Conservation (phyloP, 257 asterid genomes). For the Rehmannia glutinosa region DNA sequence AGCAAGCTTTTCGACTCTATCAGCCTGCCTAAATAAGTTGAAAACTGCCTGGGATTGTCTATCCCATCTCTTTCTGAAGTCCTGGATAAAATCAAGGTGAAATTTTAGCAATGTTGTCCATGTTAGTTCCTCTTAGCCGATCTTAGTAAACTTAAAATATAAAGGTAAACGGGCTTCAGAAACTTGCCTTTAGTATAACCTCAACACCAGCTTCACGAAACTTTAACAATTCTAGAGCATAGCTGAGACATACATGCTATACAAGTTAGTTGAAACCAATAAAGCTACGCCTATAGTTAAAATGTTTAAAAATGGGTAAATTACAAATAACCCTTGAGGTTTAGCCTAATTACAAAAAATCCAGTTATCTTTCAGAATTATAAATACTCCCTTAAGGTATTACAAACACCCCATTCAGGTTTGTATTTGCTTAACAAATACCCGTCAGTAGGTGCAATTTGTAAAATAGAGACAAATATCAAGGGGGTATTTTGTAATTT, state of each 20-base stretch:
- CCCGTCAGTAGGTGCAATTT: too few species aligned
- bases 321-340: too few species aligned
- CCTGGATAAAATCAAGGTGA: constrained; percentile 43
- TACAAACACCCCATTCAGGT: too few species aligned
- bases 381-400: too few species aligned
- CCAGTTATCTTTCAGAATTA: too few species aligned
- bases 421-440: too few species aligned
- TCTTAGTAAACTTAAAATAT: too few species aligned
- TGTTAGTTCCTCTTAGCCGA: too few species aligned
- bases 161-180: too few species aligned
- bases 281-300: background rate
- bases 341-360: too few species aligned
- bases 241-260: constrained; percentile 34
- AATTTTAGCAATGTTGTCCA: background rate
- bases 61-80: constrained; percentile 84
- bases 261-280: constrained; percentile 10
- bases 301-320: background rate
- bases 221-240: constrained; percentile 85
- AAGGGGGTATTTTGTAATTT: too few species aligned
- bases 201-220: constrained; percentile 98
- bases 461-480: too few species aligned
- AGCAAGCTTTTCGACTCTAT: constrained; percentile 91
- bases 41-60: constrained; percentile 80
- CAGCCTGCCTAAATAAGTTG: constrained; percentile 96
- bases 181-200: constrained; percentile 69